Percentiles rank a stretch among this genome's conserved stretches.
These are phyloP conservation scores for Tylopilus plumbeoviolaceoides DNA, from an alignment of 768 basidiomycete genomes.

Conservation along the genomic window DNA sequence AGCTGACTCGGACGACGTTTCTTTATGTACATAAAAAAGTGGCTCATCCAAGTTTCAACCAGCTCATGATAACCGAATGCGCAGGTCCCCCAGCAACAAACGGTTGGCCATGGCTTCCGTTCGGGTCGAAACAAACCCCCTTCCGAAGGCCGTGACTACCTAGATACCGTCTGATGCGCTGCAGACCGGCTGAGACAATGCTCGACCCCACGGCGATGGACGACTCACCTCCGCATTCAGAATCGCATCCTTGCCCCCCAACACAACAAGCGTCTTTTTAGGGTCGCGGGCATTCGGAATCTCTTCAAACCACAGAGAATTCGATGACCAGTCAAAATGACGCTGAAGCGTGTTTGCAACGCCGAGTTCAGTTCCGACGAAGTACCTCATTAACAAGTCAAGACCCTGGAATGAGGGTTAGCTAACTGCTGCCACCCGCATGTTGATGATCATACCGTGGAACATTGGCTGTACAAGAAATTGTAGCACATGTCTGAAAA, in stretches of 20 bases:
- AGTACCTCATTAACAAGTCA: constrained; percentile 81
- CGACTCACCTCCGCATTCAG: constrained; percentile 60
- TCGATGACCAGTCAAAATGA: constrained; percentile 83
- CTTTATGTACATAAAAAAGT: constrained; percentile 8
- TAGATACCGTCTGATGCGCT: constrained; percentile 75
- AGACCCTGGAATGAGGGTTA: constrained; percentile 47
- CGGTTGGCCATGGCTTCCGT: constrained; percentile 61
- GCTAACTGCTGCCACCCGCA: constrained; percentile 1
- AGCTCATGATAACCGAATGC: constrained; percentile 55
- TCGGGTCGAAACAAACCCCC: constrained; percentile 60
- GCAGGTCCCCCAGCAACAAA: constrained; percentile 49
- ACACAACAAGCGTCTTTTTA: constrained; percentile 61
- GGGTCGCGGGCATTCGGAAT: constrained; percentile 76
- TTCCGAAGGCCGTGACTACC: constrained; percentile 68
- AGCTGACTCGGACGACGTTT: background rate
- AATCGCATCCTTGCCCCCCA: constrained; percentile 83
- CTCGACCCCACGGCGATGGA: background rate
- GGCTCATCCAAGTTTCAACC: constrained; percentile 41
- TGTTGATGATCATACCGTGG: constrained; percentile 41
- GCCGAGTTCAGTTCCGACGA: constrained; percentile 84
- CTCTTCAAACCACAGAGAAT: constrained; percentile 87
- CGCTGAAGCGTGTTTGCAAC: constrained; percentile 81
- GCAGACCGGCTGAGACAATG: constrained; percentile 4
- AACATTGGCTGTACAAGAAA: constrained; percentile 73
- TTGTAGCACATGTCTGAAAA: constrained; percentile 80